Conservation (phyloP, 108 stramenopile genomes). For the Skeletonema marinoi region DNA sequence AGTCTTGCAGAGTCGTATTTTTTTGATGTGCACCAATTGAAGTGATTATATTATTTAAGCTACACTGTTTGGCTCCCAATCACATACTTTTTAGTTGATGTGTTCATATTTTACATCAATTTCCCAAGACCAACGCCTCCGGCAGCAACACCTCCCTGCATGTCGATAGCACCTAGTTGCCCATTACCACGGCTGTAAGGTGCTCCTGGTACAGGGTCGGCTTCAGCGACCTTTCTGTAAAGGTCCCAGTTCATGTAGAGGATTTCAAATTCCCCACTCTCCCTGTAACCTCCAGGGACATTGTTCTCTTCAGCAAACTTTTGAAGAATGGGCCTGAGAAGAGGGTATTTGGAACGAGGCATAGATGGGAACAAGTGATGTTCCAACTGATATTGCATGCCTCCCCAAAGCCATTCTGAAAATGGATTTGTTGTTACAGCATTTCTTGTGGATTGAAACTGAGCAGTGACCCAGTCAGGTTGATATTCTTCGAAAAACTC, state of each 20-base stretch:
- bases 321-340: constrained; percentile 69
- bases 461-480: constrained; percentile 88
- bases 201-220: constrained; percentile 77
- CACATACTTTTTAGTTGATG: neutral
- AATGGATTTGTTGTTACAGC: constrained; percentile 88
- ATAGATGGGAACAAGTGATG: constrained; percentile 96
- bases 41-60: neutral
- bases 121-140: constrained; percentile 51
- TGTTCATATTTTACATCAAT: neutral
- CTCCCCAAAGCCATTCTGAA: constrained; percentile 92
- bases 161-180: constrained; percentile 75
- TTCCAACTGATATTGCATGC: constrained; percentile 96
- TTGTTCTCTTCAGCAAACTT: constrained; percentile 92
- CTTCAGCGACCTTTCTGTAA: constrained; percentile 73
- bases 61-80: neutral
- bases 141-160: constrained; percentile 40
- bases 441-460: constrained; percentile 90
- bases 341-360: constrained; percentile 89
- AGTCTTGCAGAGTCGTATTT: too few relatives aligned
- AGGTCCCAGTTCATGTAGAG: constrained; percentile 86
- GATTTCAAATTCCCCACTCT: constrained; percentile 84
- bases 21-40: neutral
- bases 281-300: constrained; percentile 86
- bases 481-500: constrained; percentile 88
- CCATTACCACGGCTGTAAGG: constrained; percentile 77